phyloP scores from a whole-genome alignment of 768 basidiomycete genomes.

The Mycena belliarum region DNA sequence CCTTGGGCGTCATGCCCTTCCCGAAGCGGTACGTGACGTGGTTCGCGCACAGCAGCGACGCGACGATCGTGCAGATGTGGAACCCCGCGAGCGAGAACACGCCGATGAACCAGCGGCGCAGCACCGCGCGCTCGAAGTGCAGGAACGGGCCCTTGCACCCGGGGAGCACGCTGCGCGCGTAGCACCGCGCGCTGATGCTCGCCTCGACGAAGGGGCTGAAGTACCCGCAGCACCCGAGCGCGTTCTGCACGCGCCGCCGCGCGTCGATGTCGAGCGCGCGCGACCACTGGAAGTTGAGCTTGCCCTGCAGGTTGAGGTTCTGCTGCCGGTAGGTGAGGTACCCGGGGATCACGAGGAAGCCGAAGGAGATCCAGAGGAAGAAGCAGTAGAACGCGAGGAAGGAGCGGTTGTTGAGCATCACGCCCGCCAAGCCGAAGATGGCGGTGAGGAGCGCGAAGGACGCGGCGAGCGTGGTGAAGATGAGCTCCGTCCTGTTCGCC shows the following conservation, averaged over 20 bases:
- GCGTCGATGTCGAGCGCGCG: slow-evolving; percentile 46
- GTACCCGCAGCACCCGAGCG: slow-evolving; percentile 66
- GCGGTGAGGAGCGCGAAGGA: slow-evolving; percentile 55
- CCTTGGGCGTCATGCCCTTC: slow-evolving; percentile 71
- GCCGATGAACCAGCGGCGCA: slow-evolving; percentile 55
- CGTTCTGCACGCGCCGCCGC: slow-evolving; percentile 59
- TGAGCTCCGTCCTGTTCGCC: slow-evolving; percentile 55
- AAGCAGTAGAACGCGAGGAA: slow-evolving; percentile 68
- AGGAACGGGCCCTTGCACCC: slow-evolving; percentile 62
- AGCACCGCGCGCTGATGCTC: slow-evolving; percentile 60
- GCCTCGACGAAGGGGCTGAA: slow-evolving; percentile 69
- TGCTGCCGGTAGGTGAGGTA: slow-evolving; percentile 64
- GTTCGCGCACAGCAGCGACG: slow-evolving; percentile 58
- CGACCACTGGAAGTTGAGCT: slow-evolving; percentile 65
- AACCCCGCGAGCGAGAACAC: slow-evolving; percentile 57
- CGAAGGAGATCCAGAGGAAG: slow-evolving; percentile 61
- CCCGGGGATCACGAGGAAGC: slow-evolving; percentile 58
- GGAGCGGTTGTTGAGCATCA: slow-evolving; percentile 82
- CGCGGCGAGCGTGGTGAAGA: slow-evolving; percentile 58
- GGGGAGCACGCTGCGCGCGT: slow-evolving; percentile 56
- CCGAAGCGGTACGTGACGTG: slow-evolving; percentile 73
- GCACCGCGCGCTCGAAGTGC: slow-evolving; percentile 45
- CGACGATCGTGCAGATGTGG: slow-evolving; percentile 55
- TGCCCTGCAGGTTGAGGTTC: slow-evolving; percentile 68
- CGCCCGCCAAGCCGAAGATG: slow-evolving; percentile 77